phyloP scores from a whole-genome alignment of 1,284 basidiomycete genomes.

The Ceratobasidium sp. region DNA sequence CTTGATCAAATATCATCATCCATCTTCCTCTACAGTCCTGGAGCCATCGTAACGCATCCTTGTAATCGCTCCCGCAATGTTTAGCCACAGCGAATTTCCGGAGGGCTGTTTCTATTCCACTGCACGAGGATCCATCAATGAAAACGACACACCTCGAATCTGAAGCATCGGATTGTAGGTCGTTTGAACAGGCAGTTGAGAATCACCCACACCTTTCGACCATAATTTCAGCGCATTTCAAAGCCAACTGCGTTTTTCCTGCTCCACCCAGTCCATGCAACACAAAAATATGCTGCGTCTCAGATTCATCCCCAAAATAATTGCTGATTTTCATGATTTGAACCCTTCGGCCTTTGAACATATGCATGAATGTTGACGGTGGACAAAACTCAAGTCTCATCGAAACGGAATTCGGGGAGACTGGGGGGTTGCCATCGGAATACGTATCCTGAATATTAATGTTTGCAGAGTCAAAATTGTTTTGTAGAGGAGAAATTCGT shows the following conservation, averaged over 20 bases:
- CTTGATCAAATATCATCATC: constrained; percentile 36
- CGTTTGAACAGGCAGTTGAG: neutral
- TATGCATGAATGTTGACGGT: neutral
- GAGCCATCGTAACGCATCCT: constrained; percentile 17
- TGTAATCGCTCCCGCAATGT: neutral
- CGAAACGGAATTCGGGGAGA: neutral
- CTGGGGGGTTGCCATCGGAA: too few relatives aligned
- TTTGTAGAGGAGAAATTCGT: too few relatives aligned
- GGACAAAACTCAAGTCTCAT: neutral
- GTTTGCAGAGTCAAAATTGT: too few relatives aligned
- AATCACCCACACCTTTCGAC: constrained; percentile 2
- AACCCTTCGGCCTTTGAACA: neutral
- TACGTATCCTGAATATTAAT: too few relatives aligned
- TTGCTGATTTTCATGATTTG: neutral
- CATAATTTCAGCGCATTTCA: neutral
- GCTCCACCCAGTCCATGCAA: too few relatives aligned
- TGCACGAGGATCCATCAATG: constrained; percentile 16
- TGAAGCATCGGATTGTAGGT: neutral
- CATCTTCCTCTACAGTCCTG: neutral
- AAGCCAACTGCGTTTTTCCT: constrained; percentile 32
- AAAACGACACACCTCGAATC: constrained; percentile 24
- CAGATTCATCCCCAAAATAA: neutral
- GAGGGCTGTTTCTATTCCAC: neutral
- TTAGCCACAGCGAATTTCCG: neutral
- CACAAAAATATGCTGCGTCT: constrained; percentile 14